Evolutionary conservation across 148 eudicot genomes (phyloP).

Genomic region (Vaccinium darrowii): DNA sequence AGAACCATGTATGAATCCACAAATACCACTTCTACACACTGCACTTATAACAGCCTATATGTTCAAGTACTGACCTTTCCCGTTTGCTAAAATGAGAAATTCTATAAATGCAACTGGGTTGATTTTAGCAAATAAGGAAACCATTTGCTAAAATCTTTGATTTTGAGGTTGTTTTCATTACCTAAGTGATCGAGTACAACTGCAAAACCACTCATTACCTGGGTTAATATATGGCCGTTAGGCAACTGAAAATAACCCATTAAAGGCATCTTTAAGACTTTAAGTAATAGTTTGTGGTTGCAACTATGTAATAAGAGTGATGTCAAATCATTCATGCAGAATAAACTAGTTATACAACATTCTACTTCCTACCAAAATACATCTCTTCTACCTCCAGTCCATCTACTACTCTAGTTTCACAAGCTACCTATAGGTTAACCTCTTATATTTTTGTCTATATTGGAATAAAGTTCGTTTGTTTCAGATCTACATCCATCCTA

Average conservation of each 20-base stretch:
- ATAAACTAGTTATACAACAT: neutral
- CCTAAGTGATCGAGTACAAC: no score
- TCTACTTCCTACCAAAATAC: neutral
- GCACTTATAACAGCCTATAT: no score
- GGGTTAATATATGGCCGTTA: neutral
- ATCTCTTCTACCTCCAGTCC: neutral
- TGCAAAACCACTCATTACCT: neutral
- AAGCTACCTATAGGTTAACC: neutral
- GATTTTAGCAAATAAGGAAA: no score
- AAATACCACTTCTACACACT: neutral
- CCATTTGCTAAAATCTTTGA: no score
- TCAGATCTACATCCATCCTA: neutral
- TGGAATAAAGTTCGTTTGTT: neutral
- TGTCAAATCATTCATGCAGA: neutral
- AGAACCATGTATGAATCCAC: neutral
- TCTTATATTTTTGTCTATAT: neutral
- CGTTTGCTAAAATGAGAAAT: no score
- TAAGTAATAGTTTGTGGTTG: neutral
- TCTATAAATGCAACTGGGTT: no score
- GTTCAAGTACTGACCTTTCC: no score
- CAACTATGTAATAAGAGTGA: neutral
- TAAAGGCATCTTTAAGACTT: neutral
- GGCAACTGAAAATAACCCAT: neutral
- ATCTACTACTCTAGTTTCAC: neutral
- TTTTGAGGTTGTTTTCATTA: no score